Evolutionary conservation across 2,329 filamentous ascomycete species (phyloP), one percentile per base, ranked within the genome.

Genomic region (Colletotrichum sidae): DNA sequence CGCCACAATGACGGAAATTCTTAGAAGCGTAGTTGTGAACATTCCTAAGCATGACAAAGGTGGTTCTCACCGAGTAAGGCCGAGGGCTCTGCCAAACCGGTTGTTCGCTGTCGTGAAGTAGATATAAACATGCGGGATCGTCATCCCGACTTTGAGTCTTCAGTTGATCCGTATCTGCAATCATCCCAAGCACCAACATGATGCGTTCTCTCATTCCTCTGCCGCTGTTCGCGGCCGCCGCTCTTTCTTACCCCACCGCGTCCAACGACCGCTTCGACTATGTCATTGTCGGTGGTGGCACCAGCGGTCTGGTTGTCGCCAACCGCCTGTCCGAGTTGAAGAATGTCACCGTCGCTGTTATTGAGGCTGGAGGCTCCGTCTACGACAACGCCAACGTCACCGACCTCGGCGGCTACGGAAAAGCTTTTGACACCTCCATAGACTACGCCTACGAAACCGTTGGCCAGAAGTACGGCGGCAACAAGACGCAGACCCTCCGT

Each of bases 221-320:
- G 25, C 25, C 25, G 25, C 25, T 25, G 25, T 25, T 25, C 25
- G 49, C 57, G 10, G 50, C 57, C 15, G 50, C 42, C 15, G 41
- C 49, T 12, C 39, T 60, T 10, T 51, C 44, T 38, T 51, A 15
- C 17, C 37, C 25, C 41, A 61, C 49, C 44, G 39, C 12, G 6
- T 56, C 59, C 13, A 44, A 25, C 8, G 15, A 57, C 38, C 39
- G 5, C 9, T 76, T 72, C 45, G 77, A 79, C 71, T 80, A 78
- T 60, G 65, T 80, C 44, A 74, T 80, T 15, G 73, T 76, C n/a
- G 78, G 78, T 8, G 78, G 72, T 8, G 78, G 78, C 0, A 78
- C 77, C 1, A 72, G 71, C 52, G 78, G 78, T 9, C 72, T 79
- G 2, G 71, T 78, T 4, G 61, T 80, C 6, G 78, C 78, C 11